These are phyloP conservation scores for Tolypocladium sp. DNA, from an alignment of 2,329 filamentous ascomycete species.

Conservation along the genomic window DNA sequence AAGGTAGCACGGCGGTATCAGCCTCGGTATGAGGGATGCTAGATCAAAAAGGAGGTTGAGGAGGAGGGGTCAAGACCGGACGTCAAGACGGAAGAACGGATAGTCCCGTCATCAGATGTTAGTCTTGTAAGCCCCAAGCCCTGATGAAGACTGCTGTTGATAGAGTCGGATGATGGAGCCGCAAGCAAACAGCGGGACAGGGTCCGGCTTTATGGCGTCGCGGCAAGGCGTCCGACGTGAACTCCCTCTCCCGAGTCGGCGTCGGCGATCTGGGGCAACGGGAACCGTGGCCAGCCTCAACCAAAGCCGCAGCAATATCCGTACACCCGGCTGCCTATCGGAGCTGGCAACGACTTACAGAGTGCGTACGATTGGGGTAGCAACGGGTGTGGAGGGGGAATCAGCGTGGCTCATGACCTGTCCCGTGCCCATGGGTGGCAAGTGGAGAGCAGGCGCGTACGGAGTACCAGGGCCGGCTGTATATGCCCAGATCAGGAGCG, in stretches of 20 bases:
- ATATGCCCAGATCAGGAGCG: neutral
- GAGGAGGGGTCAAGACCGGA: neutral
- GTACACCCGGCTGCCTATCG: neutral
- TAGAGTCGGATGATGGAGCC: neutral
- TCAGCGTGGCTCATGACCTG: neutral
- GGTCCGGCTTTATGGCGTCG: neutral
- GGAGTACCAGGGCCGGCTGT: neutral
- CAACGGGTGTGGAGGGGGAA: neutral
- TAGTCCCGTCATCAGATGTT: neutral
- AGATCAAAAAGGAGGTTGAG: neutral
- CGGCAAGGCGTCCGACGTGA: neutral
- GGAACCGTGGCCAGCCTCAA: neutral
- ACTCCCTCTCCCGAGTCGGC: neutral
- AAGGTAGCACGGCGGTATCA: neutral
- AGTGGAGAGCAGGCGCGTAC: neutral
- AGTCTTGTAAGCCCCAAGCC: neutral
- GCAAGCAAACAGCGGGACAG: neutral
- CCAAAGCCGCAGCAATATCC: neutral
- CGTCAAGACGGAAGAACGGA: neutral
- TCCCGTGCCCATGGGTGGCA: neutral
- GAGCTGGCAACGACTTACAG: neutral
- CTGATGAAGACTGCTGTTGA: neutral
- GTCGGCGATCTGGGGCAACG: neutral
- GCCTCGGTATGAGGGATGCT: neutral
- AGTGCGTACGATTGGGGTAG: neutral